Conservation (phyloP, 2,329 filamentous ascomycete species). For the Trichoderma asperellum region DNA sequence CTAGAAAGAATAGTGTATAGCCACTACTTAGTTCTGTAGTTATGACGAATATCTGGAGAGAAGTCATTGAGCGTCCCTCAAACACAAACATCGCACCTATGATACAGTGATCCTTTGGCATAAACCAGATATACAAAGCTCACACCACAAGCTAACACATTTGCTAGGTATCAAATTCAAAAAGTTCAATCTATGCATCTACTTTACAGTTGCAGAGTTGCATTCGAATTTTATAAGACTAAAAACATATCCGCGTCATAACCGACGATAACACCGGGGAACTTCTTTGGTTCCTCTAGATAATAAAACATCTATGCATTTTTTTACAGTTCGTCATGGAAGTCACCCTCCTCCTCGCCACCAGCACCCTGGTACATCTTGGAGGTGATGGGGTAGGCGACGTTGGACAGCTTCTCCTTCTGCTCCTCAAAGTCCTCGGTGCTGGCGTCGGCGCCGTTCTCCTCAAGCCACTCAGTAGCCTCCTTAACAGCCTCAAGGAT, state of each 20-base stretch:
- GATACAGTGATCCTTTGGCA: not conserved
- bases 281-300: conserved; percentile 28
- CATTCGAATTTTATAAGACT: conserved; percentile 30
- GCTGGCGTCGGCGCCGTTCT: conserved; percentile 83
- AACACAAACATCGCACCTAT: not conserved
- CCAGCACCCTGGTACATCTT: conserved; percentile 81
- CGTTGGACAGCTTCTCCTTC: conserved; percentile 97
- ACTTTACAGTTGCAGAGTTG: conserved; percentile 39
- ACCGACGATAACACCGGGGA: conserved; percentile 38
- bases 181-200: conserved; percentile 34
- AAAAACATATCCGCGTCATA: conserved; percentile 31
- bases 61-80: not conserved
- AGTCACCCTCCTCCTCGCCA: conserved; percentile 67
- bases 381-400: conserved; percentile 98
- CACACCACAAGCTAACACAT: not conserved
- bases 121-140: not conserved
- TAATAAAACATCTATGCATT: conserved; percentile 41
- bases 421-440: conserved; percentile 99
- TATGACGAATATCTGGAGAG: not conserved
- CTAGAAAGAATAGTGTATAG: not conserved
- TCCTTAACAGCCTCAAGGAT: conserved; percentile 97
- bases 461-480: conserved; percentile 92
- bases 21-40: not conserved
- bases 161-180: not conserved
- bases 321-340: conserved; percentile 82